phyloP scores from a whole-genome alignment of 2,329 filamentous ascomycete species.

The Apiospora phragmitis region DNA sequence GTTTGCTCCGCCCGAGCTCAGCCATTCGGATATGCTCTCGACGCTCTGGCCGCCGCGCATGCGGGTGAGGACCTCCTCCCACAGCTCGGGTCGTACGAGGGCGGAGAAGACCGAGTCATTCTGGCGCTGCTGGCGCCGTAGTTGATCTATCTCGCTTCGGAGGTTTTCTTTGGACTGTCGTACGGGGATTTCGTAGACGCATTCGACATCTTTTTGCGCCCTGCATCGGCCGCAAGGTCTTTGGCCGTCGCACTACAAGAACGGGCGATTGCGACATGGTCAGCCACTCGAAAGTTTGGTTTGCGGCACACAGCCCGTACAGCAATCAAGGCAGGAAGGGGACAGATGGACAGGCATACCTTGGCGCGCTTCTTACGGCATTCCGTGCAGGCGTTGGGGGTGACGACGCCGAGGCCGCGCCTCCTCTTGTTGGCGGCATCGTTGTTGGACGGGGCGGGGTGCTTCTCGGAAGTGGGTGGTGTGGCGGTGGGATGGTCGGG shows the following conservation, averaged over 20 bases:
- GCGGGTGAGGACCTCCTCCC: slow-evolving; percentile 55
- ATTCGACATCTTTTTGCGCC: slow-evolving; percentile 54
- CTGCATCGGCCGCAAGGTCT: slow-evolving; percentile 57
- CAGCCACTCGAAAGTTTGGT: background rate
- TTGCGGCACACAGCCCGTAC: background rate
- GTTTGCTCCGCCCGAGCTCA: slow-evolving; percentile 29
- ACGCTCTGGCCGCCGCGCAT: slow-evolving; percentile 55
- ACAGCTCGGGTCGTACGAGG: slow-evolving; percentile 49
- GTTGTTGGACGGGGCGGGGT: slow-evolving; percentile 18
- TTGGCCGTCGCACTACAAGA: slow-evolving; percentile 58
- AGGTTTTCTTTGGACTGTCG: slow-evolving; percentile 65
- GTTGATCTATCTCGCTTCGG: slow-evolving; percentile 57
- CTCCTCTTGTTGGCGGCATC: slow-evolving; percentile 48
- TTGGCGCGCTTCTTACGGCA: slow-evolving; percentile 64
- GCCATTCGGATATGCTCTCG: slow-evolving; percentile 57
- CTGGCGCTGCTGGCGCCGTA: slow-evolving; percentile 55
- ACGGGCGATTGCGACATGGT: slow-evolving; percentile 2
- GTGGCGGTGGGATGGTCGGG: slow-evolving; percentile 23
- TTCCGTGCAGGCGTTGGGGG: slow-evolving; percentile 61
- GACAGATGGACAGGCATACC: slow-evolving; percentile 36
- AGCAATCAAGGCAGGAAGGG: background rate
- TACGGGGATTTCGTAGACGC: slow-evolving; percentile 62
- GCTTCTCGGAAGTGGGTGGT: slow-evolving; percentile 26
- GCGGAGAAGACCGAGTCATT: slow-evolving; percentile 58
- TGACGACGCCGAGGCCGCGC: slow-evolving; percentile 56